These are phyloP conservation scores for Pseudopyrenochaeta lycopersici DNA, from an alignment of 2,329 filamentous ascomycete species.

Conservation along the genomic window DNA sequence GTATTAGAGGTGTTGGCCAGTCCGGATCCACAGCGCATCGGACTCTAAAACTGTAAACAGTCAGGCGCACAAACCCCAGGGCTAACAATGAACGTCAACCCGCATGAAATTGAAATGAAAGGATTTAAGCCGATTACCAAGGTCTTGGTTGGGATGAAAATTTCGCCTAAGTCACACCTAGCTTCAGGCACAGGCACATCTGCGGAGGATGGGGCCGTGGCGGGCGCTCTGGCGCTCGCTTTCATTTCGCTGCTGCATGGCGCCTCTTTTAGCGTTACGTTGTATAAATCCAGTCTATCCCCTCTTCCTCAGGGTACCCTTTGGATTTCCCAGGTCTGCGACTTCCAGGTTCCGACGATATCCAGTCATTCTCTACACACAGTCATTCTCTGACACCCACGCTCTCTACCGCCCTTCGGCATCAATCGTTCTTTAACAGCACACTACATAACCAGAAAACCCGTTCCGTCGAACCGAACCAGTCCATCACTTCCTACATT, in stretches of 20 bases:
- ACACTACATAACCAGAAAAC: slow-evolving; percentile 9
- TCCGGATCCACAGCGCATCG: slow-evolving; percentile 10
- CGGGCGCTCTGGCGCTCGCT: slow-evolving; percentile 30
- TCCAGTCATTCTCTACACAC: slow-evolving; percentile 34
- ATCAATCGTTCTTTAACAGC: slow-evolving; percentile 32
- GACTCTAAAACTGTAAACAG: slow-evolving; percentile 20
- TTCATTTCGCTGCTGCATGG: slow-evolving; percentile 35
- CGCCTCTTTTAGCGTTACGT: slow-evolving; percentile 17
- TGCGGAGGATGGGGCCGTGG: slow-evolving; percentile 34
- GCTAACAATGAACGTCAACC: slow-evolving; percentile 18
- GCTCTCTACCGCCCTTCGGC: slow-evolving; percentile 43
- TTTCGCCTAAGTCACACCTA: slow-evolving; percentile 27
- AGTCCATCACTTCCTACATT: slow-evolving; percentile 14
- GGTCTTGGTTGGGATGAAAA: slow-evolving; percentile 20
- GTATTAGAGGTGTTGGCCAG: slow-evolving; percentile 16
- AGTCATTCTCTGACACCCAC: slow-evolving; percentile 43
- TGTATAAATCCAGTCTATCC: slow-evolving; percentile 38
- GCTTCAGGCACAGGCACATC: slow-evolving; percentile 32
- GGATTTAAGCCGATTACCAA: slow-evolving; percentile 32
- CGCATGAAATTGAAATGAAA: slow-evolving; percentile 33
- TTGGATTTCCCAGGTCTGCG: slow-evolving; percentile 39
- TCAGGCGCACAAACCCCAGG: slow-evolving; percentile 13
- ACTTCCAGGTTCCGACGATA: slow-evolving; percentile 44
- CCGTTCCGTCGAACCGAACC: slow-evolving; percentile 3
- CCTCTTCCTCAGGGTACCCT: slow-evolving; percentile 22